Evolutionary conservation across 2,329 filamentous ascomycete genomes (phyloP), one percentile per base, ranked within the genome.

Genomic region (Trichoderma aggressivum): DNA sequence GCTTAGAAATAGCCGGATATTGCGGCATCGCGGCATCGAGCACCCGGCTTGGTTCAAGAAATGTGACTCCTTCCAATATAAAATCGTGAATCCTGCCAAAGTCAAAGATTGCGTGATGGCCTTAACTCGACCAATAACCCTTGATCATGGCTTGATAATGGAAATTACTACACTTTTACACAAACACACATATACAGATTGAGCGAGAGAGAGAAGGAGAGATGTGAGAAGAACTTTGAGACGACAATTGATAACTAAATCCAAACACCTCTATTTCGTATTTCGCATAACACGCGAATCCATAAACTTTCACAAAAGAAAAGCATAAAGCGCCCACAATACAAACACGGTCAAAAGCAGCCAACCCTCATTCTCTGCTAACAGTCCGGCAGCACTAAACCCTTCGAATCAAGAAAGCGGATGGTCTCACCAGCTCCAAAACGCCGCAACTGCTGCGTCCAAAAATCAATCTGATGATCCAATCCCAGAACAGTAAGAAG

Each of bases 381-480:
- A 10, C 26, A 53, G 7, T 55, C 36, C 21, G 63, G 50, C 21
- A 70, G 6, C 60, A 70, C 50, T 5, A 56, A 70, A 5, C 68
- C 68, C 14, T 74, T 16, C 0, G 72, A 36, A 36, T 75, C 75
- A 14, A 77, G 62, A 24, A 72, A 60, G 1, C 72, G 69, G 18
- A 76, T 67, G 2, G 43, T 50, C 53, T 74, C 72, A 7, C 68
- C 62, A 1, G 3, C 47, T 7, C 63, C 18, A 56, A 76, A 76
- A 12, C 28, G 60, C 0, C 18, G 16, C n/a, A 76, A n/a, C 34
- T 77, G 77, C 2, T 56, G 55, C 7, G 69, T 65, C 77, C 77
- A 78, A 11, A 73, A 72, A 0, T 59, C 47, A 14, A 76, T 60
- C 3, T 74, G 74, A 16, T 77, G 53, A 0, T 32, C 72, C 24